phyloP scores from a whole-genome alignment of 2,329 filamentous ascomycete genomes.

The Apiospora sp. region DNA sequence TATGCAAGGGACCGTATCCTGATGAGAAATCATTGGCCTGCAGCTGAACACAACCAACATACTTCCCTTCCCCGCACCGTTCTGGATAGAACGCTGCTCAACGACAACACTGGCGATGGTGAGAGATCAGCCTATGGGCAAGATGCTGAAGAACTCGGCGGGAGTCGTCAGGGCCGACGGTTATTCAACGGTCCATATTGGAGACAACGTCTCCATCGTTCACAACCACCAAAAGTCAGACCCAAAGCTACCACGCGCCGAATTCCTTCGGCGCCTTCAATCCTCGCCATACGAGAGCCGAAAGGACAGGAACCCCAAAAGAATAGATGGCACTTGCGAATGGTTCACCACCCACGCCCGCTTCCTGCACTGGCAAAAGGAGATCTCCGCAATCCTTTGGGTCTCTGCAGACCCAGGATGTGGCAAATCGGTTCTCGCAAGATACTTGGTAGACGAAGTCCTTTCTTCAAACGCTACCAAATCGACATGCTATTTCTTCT shows the following conservation, averaged over 20 bases:
- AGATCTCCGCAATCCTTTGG: conserved; percentile 40
- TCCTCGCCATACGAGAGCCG: conserved; percentile 29
- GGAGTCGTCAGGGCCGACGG: conserved; percentile 7
- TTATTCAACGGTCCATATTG: conserved; percentile 7
- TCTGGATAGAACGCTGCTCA: neutral
- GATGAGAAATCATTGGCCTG: neutral
- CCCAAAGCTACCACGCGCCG: neutral
- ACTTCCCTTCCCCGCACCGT: neutral
- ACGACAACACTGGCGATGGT: neutral
- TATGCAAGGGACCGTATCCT: neutral
- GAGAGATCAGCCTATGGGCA: neutral
- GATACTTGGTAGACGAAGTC: conserved; percentile 43
- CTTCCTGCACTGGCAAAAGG: conserved; percentile 32
- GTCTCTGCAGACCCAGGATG: conserved; percentile 54
- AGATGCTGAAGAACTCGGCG: neutral
- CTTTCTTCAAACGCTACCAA: conserved; percentile 32
- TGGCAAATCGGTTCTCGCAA: conserved; percentile 53
- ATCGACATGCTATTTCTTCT: conserved; percentile 52
- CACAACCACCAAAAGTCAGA: neutral
- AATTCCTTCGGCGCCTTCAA: neutral
- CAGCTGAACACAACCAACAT: neutral
- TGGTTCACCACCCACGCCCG: conserved; percentile 30
- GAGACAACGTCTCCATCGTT: neutral
- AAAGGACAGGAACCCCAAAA: conserved; percentile 32
- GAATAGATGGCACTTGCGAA: conserved; percentile 31